These are phyloP conservation scores for Alnus rubra DNA, from an alignment of 306 rosid genomes.

Conservation along the genomic window DNA sequence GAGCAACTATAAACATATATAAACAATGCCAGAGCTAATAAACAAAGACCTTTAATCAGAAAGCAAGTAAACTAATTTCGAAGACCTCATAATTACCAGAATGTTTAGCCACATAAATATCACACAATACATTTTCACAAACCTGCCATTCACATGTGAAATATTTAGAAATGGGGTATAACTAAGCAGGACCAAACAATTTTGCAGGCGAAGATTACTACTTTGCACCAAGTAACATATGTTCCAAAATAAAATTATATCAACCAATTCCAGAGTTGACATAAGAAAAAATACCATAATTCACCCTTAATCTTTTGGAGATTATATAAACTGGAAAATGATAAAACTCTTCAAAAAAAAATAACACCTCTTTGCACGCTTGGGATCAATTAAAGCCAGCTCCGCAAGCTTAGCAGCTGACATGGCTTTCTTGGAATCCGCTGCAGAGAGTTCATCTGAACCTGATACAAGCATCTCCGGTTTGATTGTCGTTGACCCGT, in stretches of 20 bases:
- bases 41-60: neutral
- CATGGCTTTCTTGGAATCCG: conserved; percentile 79
- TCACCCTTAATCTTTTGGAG: neutral
- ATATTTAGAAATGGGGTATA: neutral
- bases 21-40: neutral
- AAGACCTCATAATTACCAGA: neutral
- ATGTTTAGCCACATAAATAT: neutral
- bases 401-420: conserved; percentile 92
- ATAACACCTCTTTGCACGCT: conserved; percentile 88
- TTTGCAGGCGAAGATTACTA: neutral
- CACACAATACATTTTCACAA: neutral
- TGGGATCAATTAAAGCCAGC: conserved; percentile 89
- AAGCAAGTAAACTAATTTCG: neutral
- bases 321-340: neutral
- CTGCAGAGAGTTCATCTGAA: conserved; percentile 65
- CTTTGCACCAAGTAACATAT: neutral
- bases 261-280: neutral
- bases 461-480: conserved; percentile 79
- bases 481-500: conserved; percentile 79
- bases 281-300: neutral
- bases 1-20: neutral
- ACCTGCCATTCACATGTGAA: neutral
- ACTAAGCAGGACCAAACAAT: neutral
- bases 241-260: neutral
- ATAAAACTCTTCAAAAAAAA: neutral